Percentiles rank a stretch among this genome's conserved stretches.
phyloP scores from a whole-genome alignment of 2,329 filamentous ascomycete genomes.

The Zarea fungicola region DNA sequence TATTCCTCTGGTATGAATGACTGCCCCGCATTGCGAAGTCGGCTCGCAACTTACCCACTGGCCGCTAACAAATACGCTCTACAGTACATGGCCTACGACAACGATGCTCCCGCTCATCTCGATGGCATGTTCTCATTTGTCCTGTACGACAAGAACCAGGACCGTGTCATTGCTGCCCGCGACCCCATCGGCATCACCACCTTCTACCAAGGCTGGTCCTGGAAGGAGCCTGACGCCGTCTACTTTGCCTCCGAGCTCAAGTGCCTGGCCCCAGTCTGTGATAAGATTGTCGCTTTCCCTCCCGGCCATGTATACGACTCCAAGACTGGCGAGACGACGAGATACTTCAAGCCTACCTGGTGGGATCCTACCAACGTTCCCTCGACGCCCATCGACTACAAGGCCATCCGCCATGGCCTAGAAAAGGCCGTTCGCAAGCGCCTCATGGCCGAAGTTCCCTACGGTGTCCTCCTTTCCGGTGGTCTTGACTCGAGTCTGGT shows the following conservation, averaged over 20 bases:
- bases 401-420: conserved; percentile 71
- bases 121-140: conserved; percentile 99
- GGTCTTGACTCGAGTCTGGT: conserved; percentile 94
- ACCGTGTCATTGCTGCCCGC: conserved; percentile 87
- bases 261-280: conserved; percentile 86
- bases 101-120: conserved; percentile 87
- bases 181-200: conserved; percentile 97
- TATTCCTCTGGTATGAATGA: conserved; percentile 73
- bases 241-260: conserved; percentile 98
- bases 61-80: not conserved
- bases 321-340: conserved; percentile 73
- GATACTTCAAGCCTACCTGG: conserved; percentile 92
- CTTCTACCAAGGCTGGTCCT: conserved; percentile 92
- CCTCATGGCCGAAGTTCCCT: conserved; percentile 97
- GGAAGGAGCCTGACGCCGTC: conserved; percentile 72
- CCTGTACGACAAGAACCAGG: conserved; percentile 89
- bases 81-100: conserved; percentile 85
- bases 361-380: conserved; percentile 80
- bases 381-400: conserved; percentile 75
- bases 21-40: not conserved
- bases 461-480: conserved; percentile 91
- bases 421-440: conserved; percentile 93
- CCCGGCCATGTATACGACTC: conserved; percentile 96
- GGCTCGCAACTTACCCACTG: not conserved
- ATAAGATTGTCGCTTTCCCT: conserved; percentile 90